Percentiles rank a stretch among this genome's conserved stretches.
phyloP scores from a whole-genome alignment of 192 early-diverging fungal genomes.

The Coemansia sp. region DNA sequence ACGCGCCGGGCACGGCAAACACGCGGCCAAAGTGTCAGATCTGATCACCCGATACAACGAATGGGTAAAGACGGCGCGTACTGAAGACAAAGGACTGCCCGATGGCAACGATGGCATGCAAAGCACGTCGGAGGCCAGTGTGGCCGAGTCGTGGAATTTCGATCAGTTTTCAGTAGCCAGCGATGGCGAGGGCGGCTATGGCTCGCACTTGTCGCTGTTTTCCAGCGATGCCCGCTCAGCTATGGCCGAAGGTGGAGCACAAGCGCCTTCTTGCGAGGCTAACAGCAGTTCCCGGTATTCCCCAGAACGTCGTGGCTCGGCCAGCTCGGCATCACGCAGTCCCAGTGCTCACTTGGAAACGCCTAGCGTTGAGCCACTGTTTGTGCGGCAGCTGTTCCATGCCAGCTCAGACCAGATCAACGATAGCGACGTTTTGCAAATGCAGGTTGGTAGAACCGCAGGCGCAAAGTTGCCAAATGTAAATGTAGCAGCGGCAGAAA shows the following conservation, averaged over 20 bases:
- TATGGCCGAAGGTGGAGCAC: slow-evolving; percentile 2
- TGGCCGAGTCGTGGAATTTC: slow-evolving; percentile 55
- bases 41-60: slow-evolving; percentile 45
- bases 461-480: slow-evolving; percentile 1
- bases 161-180: slow-evolving; percentile 50
- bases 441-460: slow-evolving; percentile 3
- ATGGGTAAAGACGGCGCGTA: slow-evolving; percentile 31
- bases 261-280: background rate
- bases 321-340: slow-evolving; percentile 4
- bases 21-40: slow-evolving; percentile 46
- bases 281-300: background rate
- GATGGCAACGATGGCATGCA: slow-evolving; percentile 51
- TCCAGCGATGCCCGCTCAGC: slow-evolving; percentile 28
- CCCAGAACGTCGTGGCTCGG: background rate
- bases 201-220: slow-evolving; percentile 50
- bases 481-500: background rate
- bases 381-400: slow-evolving; percentile 49
- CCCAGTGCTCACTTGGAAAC: slow-evolving; percentile 19
- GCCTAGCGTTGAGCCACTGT: slow-evolving; percentile 30
- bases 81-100: slow-evolving; percentile 31
- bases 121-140: slow-evolving; percentile 47
- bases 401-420: slow-evolving; percentile 3
- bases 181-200: slow-evolving; percentile 45
- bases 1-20: slow-evolving; percentile 47
- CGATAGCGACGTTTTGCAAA: slow-evolving; percentile 18